Evolutionary conservation across 108 stramenopile species (phyloP).

Genomic region (Skeletonema tropicum): DNA sequence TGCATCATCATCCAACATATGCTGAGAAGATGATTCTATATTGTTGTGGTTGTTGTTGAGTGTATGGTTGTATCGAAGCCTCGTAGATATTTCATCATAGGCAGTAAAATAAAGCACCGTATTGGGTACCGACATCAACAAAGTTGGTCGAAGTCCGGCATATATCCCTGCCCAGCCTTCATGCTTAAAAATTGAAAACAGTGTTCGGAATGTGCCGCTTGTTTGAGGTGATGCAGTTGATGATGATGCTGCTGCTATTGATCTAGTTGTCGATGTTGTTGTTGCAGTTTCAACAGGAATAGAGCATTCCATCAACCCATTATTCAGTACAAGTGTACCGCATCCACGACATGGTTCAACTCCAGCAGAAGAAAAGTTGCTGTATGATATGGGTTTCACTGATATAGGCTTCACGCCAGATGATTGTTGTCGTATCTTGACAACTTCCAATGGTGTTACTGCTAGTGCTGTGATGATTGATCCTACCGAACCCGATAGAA

Average conservation of each 20-base stretch:
- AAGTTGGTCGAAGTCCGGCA: conserved; percentile 76
- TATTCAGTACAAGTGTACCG: conserved; percentile 66
- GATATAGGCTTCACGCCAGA: conserved; percentile 4
- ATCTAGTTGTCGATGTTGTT: background rate
- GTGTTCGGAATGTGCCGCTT: conserved; percentile 47
- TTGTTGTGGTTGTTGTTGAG: background rate
- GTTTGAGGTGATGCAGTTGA: background rate
- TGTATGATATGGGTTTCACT: conserved; percentile 2
- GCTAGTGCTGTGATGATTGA: conserved; percentile 66
- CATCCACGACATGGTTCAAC: conserved; percentile 34
- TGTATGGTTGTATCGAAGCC: conserved; percentile 1
- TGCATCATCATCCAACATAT: background rate
- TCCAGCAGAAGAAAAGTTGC: background rate
- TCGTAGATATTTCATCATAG: conserved; percentile 79
- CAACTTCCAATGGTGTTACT: conserved; percentile 80
- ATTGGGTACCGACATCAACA: conserved; percentile 85
- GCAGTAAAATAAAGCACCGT: conserved; percentile 91
- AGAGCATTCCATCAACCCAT: conserved; percentile 49
- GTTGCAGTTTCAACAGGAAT: background rate
- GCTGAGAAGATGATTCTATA: background rate
- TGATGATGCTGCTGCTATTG: background rate
- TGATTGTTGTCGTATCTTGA: conserved; percentile 75
- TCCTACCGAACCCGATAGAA: conserved; percentile 74
- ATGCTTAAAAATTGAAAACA: conserved; percentile 56
- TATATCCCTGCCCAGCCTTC: conserved; percentile 85